Evolutionary conservation across 371 early-diverging fungal species (phyloP), one percentile per base, ranked within the genome.

Genomic region (Mortierella sp.): DNA sequence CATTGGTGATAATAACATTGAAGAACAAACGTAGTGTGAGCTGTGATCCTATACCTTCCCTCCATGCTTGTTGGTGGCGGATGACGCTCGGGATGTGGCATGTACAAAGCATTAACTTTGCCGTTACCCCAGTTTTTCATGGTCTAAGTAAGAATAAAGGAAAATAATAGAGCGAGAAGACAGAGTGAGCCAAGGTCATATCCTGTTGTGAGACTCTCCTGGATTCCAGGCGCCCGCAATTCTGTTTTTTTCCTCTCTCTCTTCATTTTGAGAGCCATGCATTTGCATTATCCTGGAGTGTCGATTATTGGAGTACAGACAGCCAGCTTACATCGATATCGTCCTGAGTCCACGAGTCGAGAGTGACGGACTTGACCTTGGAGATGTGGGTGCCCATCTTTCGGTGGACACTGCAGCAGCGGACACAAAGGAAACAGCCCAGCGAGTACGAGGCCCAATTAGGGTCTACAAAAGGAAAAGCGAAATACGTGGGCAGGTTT

Each of bases 391-490:
- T 97, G 39, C 97, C 97, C 90, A 97, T 92, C 76, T 93, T 94
- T 40, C 98, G 89, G 80, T 99, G 99, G 50, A 96, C 87, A 40
- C 98, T 95, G 45, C 93, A 94, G 88, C 98, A 99, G 3, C 97
- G 91, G 50, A 98, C 96, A 85, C 98, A 99, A 39, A 99, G 81
- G 80, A 99, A 98, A 41, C 97, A 89, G 24, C 98, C 97, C 40
- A 98, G 86, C 74, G 97, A 97, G 91, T 93, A 94, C 5, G 96
- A 96, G 13, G 97, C 97, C 98, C 98, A 98, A 44, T 97, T 96
- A 50, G 99, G 97, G 72, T 95, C 98, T 97, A 90, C 13, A 39
- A 11, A 11, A 44, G 29, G 14, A 44, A 13, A 37, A 61, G 34
- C 19, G 61, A 52, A 66, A 44, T 55, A 41, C 43, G 61, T 45